Base-by-base conservation (phyloP, 208 protist species). In the Acanthamoeba rhysodes region DNA sequence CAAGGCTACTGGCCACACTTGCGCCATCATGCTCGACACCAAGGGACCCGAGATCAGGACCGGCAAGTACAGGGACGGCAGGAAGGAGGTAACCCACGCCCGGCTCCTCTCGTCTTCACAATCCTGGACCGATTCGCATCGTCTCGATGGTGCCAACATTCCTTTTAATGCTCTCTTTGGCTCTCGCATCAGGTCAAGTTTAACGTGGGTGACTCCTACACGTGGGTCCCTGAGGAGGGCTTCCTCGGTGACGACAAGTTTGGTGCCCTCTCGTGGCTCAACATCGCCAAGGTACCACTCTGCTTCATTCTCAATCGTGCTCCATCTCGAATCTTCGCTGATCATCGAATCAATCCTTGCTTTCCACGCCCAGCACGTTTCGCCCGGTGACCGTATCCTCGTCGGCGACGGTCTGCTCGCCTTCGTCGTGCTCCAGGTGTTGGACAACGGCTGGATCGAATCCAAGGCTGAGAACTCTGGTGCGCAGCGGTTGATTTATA, bases 321-420 rank as follows among this genome's bases (percentile, higher is more conserved):
- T 78, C 12, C 20, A 84, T 84, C 6, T 48, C 32, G 14, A 55
- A 41, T 27, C 24, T 66, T 66, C 4, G 8, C 59, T 66, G 18
- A 59, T 22, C 4, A 29, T 82, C 53, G n/a, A n/a, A n/a, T n/a
- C n/a, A 2, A 32, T 27, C 27, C 29, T 94, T 6, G 24, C 37
- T 62, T 24, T 41, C 12, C 97, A 98, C 32, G 50, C 16, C 1
- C 27, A 84, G 74, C 74, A 84, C 45, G 82, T 90, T 20, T 8
- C 27, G 97, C 97, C 59, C 96, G 99, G 98, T 78, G 97, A 98
- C 82, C 96, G 96, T 68, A 98, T 99, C 90, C 98, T 99, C 95
- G 96, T 99, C 82, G 99, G 99, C 95, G 99, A 99, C 97, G 99
- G 99, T 78, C 98, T 99, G 55, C 97, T 99, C 70, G 98, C 96